Base-by-base conservation (phyloP, 2,329 filamentous ascomycete species). In the Plenodomus tracheiphilus region DNA sequence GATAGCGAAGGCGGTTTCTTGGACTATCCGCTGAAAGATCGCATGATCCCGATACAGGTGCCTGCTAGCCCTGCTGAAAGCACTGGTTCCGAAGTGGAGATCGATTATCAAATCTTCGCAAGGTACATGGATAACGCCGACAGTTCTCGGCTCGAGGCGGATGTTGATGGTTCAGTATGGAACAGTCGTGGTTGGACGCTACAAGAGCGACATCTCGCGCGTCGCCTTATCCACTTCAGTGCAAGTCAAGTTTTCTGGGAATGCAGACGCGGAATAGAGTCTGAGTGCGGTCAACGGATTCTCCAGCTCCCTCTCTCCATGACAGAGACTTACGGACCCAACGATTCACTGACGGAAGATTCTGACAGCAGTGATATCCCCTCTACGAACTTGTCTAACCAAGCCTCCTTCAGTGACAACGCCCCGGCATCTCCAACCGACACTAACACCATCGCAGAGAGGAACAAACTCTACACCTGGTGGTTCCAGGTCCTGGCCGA, bases 1-100 rank as follows among this genome's bases (percentile, higher is more conserved):
- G 17, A 30, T 13, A 42, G 47, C 36, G 42, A 50, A 19, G 39
- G 28, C n/a, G 47, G 47, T 8, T 46, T 50, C 32, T 38, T 50
- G 16, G 9, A 48, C 19, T 48, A 41, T 19, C n/a, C 18, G 25
- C 38, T 47, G 21, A 7, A 47, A 18, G 30, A 47, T 38, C 38
- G 30, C 7, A 41, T 38, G 32, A 22, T 47, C 32, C 5, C 38
- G 15, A 30, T 41, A 3, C 38, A 36, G 28, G 15, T 35, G 32
- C 22, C 20, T 18, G 8, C n/a, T n/a, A n/a, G n/a, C n/a, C n/a
- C n/a, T n/a, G n/a, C n/a, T n/a, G n/a, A n/a, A n/a, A n/a, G n/a
- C n/a, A n/a, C 9, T 21, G 28, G 37, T 30, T 6, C 13, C 11
- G 22, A 19, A 21, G 19, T 11, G 11, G 35, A 22, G 17, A 5